Evolutionary conservation across 2,329 filamentous ascomycete genomes (phyloP).

Genomic region (Fusarium setosum): DNA sequence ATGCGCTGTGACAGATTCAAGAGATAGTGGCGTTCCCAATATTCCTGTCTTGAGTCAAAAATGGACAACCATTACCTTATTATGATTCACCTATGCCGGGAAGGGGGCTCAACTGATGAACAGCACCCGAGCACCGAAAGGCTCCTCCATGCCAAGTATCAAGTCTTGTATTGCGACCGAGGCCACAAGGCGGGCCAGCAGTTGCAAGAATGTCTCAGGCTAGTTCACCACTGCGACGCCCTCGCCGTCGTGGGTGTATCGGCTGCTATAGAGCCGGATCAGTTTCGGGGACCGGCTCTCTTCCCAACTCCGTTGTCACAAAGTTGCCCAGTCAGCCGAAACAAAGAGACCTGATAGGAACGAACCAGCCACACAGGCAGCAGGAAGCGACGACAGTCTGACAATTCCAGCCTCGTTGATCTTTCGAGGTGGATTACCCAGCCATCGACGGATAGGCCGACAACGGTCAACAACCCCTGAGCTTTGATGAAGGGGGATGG

Average conservation of each 20-base stretch:
- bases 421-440: slow-evolving; percentile 7
- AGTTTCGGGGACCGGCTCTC: neutral
- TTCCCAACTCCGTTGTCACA: neutral
- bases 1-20: neutral
- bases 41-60: neutral
- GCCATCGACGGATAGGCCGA: slow-evolving; percentile 10
- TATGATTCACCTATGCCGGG: neutral
- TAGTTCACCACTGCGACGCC: neutral
- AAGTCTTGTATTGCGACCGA: neutral
- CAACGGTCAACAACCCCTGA: slow-evolving; percentile 3
- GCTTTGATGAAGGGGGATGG: slow-evolving; percentile 5
- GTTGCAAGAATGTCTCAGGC: neutral
- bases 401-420: neutral
- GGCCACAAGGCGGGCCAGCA: neutral
- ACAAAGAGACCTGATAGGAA: slow-evolving; percentile 3
- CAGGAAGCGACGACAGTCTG: neutral
- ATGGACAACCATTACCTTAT: neutral
- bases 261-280: neutral
- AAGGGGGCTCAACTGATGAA: neutral
- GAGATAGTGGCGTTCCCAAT: slow-evolving; percentile 1
- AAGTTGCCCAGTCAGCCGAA: neutral
- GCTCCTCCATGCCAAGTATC: neutral
- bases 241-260: neutral
- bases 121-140: neutral
- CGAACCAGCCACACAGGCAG: slow-evolving; percentile 6